These are phyloP conservation scores for Pseudognaphalium luteoalbum DNA, from an alignment of 129 eudicot genomes.

Conservation along the genomic window DNA sequence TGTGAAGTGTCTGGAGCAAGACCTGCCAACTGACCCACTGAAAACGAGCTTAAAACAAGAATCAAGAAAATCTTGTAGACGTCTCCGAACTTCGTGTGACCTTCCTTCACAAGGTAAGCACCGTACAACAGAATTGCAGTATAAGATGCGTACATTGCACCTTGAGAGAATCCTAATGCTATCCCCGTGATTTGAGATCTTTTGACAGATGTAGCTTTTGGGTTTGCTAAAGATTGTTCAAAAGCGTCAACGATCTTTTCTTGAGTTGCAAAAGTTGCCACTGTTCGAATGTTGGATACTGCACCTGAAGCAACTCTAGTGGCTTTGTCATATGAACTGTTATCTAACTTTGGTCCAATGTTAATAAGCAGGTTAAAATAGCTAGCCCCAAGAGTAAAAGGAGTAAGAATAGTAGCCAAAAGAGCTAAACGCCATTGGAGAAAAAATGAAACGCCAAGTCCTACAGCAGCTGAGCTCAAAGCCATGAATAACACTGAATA, in stretches of 20 bases:
- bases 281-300: conserved; percentile 75
- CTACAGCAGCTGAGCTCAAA: conserved; percentile 77
- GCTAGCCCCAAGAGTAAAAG: conserved; percentile 88
- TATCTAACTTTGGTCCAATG: conserved; percentile 74
- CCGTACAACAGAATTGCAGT: conserved; percentile 63
- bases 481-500: conserved; percentile 76
- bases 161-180: conserved; percentile 79
- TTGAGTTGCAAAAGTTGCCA: conserved; percentile 76
- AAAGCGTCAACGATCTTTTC: conserved; percentile 59
- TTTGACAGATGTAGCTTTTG: conserved; percentile 50
- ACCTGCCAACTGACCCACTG: conserved; percentile 85
- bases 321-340: conserved; percentile 63
- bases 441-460: conserved; percentile 60
- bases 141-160: conserved; percentile 79
- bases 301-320: conserved; percentile 80
- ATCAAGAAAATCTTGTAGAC: conserved; percentile 81
- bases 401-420: conserved; percentile 59
- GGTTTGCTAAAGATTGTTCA: conserved; percentile 55
- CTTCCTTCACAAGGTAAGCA: conserved; percentile 64
- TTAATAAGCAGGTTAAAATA: conserved; percentile 65
- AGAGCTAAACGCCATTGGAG: conserved; percentile 65
- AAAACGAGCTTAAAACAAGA: conserved; percentile 81
- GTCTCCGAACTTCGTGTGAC: conserved; percentile 49
- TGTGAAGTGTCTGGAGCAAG: conserved; percentile 85
- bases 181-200: conserved; percentile 65